Percentiles rank a stretch among this genome's conserved stretches.
These are phyloP conservation scores for Dactylonectria estremocensis DNA, from an alignment of 2,329 filamentous ascomycete species.

Conservation along the genomic window DNA sequence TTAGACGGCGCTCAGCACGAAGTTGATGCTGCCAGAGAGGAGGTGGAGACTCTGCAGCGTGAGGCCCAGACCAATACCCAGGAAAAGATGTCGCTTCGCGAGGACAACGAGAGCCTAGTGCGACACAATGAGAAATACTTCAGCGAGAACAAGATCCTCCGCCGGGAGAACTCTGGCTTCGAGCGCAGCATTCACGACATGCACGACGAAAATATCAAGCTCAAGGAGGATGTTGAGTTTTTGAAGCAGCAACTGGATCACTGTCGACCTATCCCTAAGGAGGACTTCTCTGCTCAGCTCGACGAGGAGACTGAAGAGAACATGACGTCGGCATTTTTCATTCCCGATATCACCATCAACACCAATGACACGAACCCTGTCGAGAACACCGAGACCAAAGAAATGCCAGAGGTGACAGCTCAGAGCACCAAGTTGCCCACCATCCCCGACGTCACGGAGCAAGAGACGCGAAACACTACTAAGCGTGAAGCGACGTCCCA, in stretches of 20 bases:
- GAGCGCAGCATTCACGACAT: slow-evolving; percentile 62
- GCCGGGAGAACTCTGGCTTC: slow-evolving; percentile 64
- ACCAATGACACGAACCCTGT: slow-evolving; percentile 53
- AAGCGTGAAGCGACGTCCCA: slow-evolving; percentile 50
- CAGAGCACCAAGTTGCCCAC: slow-evolving; percentile 50
- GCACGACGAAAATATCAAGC: slow-evolving; percentile 62
- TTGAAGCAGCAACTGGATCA: slow-evolving; percentile 63
- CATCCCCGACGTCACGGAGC: slow-evolving; percentile 49
- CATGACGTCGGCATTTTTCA: slow-evolving; percentile 72
- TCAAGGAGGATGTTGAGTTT: slow-evolving; percentile 64
- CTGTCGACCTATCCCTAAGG: slow-evolving; percentile 56
- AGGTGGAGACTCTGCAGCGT: slow-evolving; percentile 58
- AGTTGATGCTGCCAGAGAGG: slow-evolving; percentile 57
- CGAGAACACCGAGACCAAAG: slow-evolving; percentile 53
- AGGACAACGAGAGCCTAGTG: slow-evolving; percentile 68
- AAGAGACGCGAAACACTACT: slow-evolving; percentile 47
- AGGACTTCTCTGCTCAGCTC: slow-evolving; percentile 53
- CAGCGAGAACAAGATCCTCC: slow-evolving; percentile 66
- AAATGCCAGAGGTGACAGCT: slow-evolving; percentile 52
- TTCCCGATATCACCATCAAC: slow-evolving; percentile 71
- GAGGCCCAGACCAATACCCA: slow-evolving; percentile 57
- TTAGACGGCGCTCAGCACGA: slow-evolving; percentile 59
- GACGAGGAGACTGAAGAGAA: slow-evolving; percentile 64
- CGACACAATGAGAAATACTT: slow-evolving; percentile 71
- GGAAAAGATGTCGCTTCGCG: slow-evolving; percentile 62